Evolutionary conservation across 2,329 filamentous ascomycete genomes (phyloP), one percentile per base, ranked within the genome.

Genomic region (Epichloe gansuensis): DNA sequence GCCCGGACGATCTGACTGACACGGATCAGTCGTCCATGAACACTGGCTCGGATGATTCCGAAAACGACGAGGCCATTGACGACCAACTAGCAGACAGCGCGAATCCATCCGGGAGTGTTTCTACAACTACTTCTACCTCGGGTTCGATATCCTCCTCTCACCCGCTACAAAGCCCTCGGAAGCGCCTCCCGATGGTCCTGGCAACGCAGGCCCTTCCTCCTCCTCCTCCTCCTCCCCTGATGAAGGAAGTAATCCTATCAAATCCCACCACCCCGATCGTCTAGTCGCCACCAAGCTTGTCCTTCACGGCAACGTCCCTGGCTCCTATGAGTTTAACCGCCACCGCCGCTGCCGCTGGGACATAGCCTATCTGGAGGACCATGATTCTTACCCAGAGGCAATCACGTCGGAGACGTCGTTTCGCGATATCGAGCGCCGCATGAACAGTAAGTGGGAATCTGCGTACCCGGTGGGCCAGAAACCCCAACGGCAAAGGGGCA

Each of bases 41-140:
- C 57, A 85, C 83, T 1, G 78, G 78, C 31, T 86, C 83, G 1
- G 86, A 89, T 62, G 85, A 87, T 28, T 77, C 76, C 23, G 77
- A 75, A 37, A 74, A 78, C 23, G 80, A 80, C 49, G 78, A 78
- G 54, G 77, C 72, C 3, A 65, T 81, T 15, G 77, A 81, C 44
- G 82, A 82, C 34, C 77, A 80, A 38, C 77, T 80, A 34, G 64
- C 72, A 3, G 71, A 72, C 1, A 72, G 74, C 57, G 21, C 15
- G 8, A 72, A 75, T 65, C 59, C 82, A 3, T 80, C 82, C 1
- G 78, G 82, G 88, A 94, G 64, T 90, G 85, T 58, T 98, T 97
- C 66, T 96, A 93, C 70, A 97, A 97, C 66, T 98, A 98, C 67
- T 98, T 96, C 65, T 86, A 91, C 58, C 84, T 95, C 56, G 93